Base-by-base conservation (phyloP, 306 rosid genomes). In the Amphicarpaea edgeworthii region DNA sequence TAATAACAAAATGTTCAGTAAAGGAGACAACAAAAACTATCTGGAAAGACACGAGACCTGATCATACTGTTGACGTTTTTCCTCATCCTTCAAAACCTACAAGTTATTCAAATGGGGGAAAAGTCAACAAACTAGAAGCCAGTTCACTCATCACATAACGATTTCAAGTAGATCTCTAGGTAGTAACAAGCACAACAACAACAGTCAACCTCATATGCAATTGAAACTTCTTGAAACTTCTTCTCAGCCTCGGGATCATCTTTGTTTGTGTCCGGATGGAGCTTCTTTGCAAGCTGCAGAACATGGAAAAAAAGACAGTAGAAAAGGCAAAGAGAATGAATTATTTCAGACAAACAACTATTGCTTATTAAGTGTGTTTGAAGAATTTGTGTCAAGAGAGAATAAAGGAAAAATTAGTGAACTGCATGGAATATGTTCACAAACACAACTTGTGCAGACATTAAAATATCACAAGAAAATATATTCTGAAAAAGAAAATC, bases 211-310 rank as follows among this genome's bases (percentile, higher is more conserved):
- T 95, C 99, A 72, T 95, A 95, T 50, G 99, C 99, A 50, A 83
- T 60, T 61, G 87, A 81, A 82, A 95, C 93, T 90, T 90, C 97
- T 79, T 95, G 99, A 82, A 95, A 95, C 90, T 90, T 95, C 81
- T 89, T 92, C 82, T 95, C 96, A 41, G 98, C 89, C 6, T 95
- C 98, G 1, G 99, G 90, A 80, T 95, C 99, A 5, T 84, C 87
- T 84, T 95, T 95, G 70, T 95, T 95, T 75, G 96, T 90, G 70
- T 92, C 99, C 38, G 99, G 99, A 87, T 95, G 99, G 45, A 95
- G 97, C 87, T 87, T 85, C 86, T 95, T 95, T 54, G 98, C 99
- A 58, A 95, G 97, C 98, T 95, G 85, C 49, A 77, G 58, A 73
- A 85, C 12, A 73, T 46, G 77, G 34, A 54, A 61, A 72, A 23